Base-by-base conservation (phyloP, 2,329 filamentous ascomycete species). In the Talaromyces funiculosus region DNA sequence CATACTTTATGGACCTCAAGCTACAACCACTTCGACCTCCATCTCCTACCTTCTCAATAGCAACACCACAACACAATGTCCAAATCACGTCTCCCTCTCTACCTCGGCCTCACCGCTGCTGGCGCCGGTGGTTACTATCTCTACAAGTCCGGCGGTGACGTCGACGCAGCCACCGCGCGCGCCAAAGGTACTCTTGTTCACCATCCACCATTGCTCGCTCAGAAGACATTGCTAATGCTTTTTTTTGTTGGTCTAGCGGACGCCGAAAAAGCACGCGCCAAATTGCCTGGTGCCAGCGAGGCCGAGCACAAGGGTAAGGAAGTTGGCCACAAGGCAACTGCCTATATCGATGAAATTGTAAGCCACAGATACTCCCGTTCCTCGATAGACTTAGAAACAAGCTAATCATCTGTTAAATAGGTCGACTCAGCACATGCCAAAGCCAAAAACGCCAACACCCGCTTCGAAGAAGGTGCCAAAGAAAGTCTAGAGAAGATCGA, bases 41-140 rank as follows among this genome's bases (percentile, higher is more conserved):
- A 45, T 10, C 8, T 7, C 6, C 45, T 18, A 31, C 26, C 18
- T 8, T 14, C 26, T 2, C 26, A 49, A 18, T 31, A 3, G 18
- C 22, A 31, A 4, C 18, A 24, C 20, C 38, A 57, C 5, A 45
- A 8, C 18, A 61, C 8, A 24, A 60, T 70, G 60, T 59, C 73
- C 20, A 74, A 74, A 64, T 73, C 64, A 63, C 71, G 73, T 60
- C 67, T 71, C 37, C 67, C 68, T 18, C 60, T 76, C 40, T 75
- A 72, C 67, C 66, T 78, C 33, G 73, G 87, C 68, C 76, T 86
- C 66, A 84, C 81, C 62, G 86, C 84, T 65, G 87, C 83, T 33
- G 85, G 84, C 68, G 88, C 86, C 65, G 79, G 86, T 61, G 91
- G 89, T 45, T 97, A 96, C 82, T 97, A 97, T 81, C 84, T 97